These are phyloP conservation scores for Metarhizium anisopliae DNA, from an alignment of 2,329 filamentous ascomycete species.

Conservation along the genomic window DNA sequence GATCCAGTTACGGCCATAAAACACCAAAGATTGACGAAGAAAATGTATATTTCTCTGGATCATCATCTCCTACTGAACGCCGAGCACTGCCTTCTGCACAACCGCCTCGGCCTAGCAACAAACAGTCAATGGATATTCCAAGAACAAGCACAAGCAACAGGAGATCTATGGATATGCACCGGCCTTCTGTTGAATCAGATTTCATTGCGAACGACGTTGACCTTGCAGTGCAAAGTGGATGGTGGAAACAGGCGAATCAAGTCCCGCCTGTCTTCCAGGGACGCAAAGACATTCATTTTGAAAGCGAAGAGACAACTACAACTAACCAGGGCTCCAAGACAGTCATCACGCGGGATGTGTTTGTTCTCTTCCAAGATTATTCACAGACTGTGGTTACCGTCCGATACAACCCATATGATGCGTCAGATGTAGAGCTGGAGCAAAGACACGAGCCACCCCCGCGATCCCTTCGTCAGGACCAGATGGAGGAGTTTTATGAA, in stretches of 20 bases:
- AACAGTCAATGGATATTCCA: conserved; percentile 27
- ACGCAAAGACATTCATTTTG: conserved; percentile 73
- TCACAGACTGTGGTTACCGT: conserved; percentile 85
- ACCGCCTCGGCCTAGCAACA: conserved; percentile 11
- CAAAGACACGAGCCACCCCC: conserved; percentile 85
- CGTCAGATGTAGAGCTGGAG: conserved; percentile 64
- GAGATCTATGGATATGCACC: conserved; percentile 64
- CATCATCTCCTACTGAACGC: conserved; percentile 28
- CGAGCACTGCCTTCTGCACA: conserved; percentile 32
- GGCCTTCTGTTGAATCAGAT: conserved; percentile 68
- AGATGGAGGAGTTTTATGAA: conserved; percentile 79
- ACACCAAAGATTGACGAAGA: conserved; percentile 37
- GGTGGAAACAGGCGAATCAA: conserved; percentile 79
- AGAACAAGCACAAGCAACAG: conserved; percentile 32
- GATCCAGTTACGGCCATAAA: conserved; percentile 21
- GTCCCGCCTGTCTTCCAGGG: conserved; percentile 76
- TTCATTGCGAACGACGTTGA: conserved; percentile 87
- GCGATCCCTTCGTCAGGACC: conserved; percentile 74
- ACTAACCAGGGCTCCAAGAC: conserved; percentile 62
- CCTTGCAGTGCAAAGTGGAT: conserved; percentile 61
- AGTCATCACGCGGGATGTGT: conserved; percentile 69
- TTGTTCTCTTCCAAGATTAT: conserved; percentile 90
- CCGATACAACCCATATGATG: conserved; percentile 67
- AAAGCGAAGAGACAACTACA: conserved; percentile 69
- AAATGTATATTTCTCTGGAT: conserved; percentile 34